Base-by-base conservation (phyloP, 148 eudicot genomes). In the Arbutus unedo region DNA sequence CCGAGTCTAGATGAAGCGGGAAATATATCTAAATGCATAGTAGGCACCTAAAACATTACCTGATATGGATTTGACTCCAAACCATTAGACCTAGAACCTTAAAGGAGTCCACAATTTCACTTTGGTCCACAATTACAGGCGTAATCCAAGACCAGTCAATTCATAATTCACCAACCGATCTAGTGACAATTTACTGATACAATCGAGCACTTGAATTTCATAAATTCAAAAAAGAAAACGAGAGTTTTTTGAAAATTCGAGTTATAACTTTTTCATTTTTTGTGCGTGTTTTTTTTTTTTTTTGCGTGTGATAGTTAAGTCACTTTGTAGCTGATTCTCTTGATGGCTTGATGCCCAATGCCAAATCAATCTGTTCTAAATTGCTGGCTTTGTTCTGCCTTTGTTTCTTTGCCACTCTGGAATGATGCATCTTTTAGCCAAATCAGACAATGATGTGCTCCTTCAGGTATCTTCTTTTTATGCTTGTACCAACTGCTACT, bases 381-480 rank as follows among this genome's bases (percentile, higher is more conserved):
- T 44, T 75, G 50, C 44, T 75, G 59, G 4, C 59, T 51, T 76
- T 64, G 9, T 38, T 64, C 14, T 8, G 2, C 10, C 44, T 49
- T 13, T 48, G 38, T 44, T 14, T 44, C 57, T 75, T 10, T 43
- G 8, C 11, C 68, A 64, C 76, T 80, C 84, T 87, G 87, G 87
- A 57, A 76, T 87, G 89, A 87, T 87, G 89, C 72, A 77, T 54
- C 79, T 38, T 64, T 87, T 87, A 85, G 89, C 87, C 87, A 85
- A 87, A 87, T 83, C 89, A 87, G 89, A 85, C 75, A 68, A 59
- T 80, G 83, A 77, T 80, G 85, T 87, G 89, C 87, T 87, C 89
- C 85, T 48, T 59, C 54, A 73, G 85, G 87, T 60, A 64, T 77
- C 59, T 70, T 54, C 53, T 72, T 73, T 71, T 21, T 49, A 79